Conservation (phyloP, 139 green algal genomes). For the Chlorella sorokiniana region DNA sequence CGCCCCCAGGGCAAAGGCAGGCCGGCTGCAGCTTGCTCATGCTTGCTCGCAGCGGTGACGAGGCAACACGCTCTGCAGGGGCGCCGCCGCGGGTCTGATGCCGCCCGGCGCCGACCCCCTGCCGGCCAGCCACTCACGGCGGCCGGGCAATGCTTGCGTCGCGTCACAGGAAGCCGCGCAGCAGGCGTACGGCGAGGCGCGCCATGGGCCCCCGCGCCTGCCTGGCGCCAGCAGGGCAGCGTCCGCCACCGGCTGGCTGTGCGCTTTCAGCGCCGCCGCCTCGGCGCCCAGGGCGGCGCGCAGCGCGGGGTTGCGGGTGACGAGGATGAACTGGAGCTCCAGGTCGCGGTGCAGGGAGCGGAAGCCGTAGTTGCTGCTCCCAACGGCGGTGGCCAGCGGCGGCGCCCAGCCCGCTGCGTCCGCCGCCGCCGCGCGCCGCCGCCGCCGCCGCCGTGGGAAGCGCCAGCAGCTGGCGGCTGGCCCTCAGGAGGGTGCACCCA, state of each 20-base stretch:
- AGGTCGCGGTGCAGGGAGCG: slow-evolving; percentile 48
- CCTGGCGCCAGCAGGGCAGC: slow-evolving; percentile 7
- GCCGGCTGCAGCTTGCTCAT: too few relatives aligned
- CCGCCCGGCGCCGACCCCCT: too few relatives aligned
- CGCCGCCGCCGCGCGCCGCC: not conserved
- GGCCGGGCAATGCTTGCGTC: too few relatives aligned
- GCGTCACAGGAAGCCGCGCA: slow-evolving; percentile 23
- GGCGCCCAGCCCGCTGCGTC: not conserved
- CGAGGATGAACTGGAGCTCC: slow-evolving; percentile 48
- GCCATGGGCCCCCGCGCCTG: not conserved
- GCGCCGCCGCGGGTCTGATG: too few relatives aligned
- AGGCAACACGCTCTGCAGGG: too few relatives aligned
- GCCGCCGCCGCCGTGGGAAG: not conserved
- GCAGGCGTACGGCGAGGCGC: slow-evolving; percentile 8
- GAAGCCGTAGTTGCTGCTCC: slow-evolving; percentile 58
- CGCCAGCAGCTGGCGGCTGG: not conserved
- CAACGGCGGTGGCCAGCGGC: slow-evolving; percentile 36
- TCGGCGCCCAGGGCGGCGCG: slow-evolving; percentile 6
- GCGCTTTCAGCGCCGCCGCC: not conserved
- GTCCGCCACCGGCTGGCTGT: slow-evolving; percentile 1
- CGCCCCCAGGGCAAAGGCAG: too few relatives aligned
- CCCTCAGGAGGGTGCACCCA: not conserved
- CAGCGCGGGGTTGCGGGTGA: slow-evolving; percentile 34
- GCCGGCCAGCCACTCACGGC: too few relatives aligned
- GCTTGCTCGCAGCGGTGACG: too few relatives aligned